Evolutionary conservation across 2,329 filamentous ascomycete species (phyloP), one percentile per base, ranked within the genome.

Genomic region (Fusarium graminum): DNA sequence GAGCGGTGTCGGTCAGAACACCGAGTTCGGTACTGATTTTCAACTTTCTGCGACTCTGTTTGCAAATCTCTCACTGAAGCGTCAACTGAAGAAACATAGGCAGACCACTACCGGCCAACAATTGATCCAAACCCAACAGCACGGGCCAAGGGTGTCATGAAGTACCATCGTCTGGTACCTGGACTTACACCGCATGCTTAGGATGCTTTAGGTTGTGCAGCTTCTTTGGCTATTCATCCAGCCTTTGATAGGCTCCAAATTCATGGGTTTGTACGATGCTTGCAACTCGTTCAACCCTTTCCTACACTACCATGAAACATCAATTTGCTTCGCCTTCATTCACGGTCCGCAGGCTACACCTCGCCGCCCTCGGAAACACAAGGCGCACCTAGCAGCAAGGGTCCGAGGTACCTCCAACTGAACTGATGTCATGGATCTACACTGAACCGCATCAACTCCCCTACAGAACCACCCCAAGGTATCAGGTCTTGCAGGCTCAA

Each of bases 371-470:
- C 40, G 49, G 64, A 61, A 51, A 68, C 59, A 64, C 61, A 52
- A 52, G 52, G 51, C 63, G 46, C 60, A 42, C 57, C 60, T 41
- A 64, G 57, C 29, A 55, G 45, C 64, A 63, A 67, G 59, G 59
- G 61, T 64, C 57, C 53, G 14, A 44, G 44, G 52, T 59, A 53
- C 45, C 64, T 60, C 65, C 63, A 63, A 67, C 61, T 65, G 53
- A 61, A 64, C 65, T 75, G 74, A 75, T 76, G 74, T 75, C 73
- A 76, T 74, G 71, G 74, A 76, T 75, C 74, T 74, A 59, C 74
- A 68, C 25, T 41, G 38, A 59, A 61, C 59, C 55, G 65, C 57
- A 59, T 66, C 52, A 41, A 69, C 57, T 45, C 63, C 51, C 43
- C 32, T 58, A 36, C 59, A 44, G 28, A 28, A 14, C 13, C 13